Conservation (phyloP, 2,329 filamentous ascomycete genomes). For the Aspergillus nomiae region DNA sequence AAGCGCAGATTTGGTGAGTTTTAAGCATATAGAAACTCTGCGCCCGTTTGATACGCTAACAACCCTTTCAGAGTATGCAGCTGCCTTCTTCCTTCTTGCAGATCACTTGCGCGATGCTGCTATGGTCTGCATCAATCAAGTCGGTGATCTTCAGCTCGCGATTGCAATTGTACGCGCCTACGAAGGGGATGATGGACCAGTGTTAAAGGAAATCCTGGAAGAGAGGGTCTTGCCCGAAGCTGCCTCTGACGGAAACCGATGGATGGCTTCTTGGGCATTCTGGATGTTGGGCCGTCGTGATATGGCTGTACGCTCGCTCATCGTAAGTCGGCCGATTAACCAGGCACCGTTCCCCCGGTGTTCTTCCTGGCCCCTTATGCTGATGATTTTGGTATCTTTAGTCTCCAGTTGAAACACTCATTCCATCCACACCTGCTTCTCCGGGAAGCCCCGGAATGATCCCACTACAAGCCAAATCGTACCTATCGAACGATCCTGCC, state of each 20-base stretch:
- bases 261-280: slow-evolving; percentile 94
- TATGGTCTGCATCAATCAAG: slow-evolving; percentile 80
- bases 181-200: slow-evolving; percentile 77
- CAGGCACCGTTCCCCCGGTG: background rate
- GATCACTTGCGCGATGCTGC: slow-evolving; percentile 83
- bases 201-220: slow-evolving; percentile 72
- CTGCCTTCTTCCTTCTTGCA: slow-evolving; percentile 91
- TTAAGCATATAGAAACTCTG: background rate
- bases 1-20: slow-evolving; percentile 79
- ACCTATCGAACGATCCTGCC: slow-evolving; percentile 87
- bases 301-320: slow-evolving; percentile 79
- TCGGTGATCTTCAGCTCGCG: slow-evolving; percentile 86
- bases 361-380: background rate
- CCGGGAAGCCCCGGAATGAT: slow-evolving; percentile 63
- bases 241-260: slow-evolving; percentile 79
- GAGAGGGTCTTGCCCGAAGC: slow-evolving; percentile 79
- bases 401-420: slow-evolving; percentile 75
- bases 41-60: slow-evolving; percentile 5
- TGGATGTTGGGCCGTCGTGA: slow-evolving; percentile 84
- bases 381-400: slow-evolving; percentile 34
- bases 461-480: slow-evolving; percentile 70
- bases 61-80: slow-evolving; percentile 73
- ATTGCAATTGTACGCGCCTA: slow-evolving; percentile 86
- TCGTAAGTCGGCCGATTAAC: slow-evolving; percentile 56
- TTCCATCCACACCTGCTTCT: slow-evolving; percentile 51